Percentiles rank a stretch among this genome's conserved stretches.
Conservation (phyloP, 73 alveolate genomes). For the Chromera velia region DNA sequence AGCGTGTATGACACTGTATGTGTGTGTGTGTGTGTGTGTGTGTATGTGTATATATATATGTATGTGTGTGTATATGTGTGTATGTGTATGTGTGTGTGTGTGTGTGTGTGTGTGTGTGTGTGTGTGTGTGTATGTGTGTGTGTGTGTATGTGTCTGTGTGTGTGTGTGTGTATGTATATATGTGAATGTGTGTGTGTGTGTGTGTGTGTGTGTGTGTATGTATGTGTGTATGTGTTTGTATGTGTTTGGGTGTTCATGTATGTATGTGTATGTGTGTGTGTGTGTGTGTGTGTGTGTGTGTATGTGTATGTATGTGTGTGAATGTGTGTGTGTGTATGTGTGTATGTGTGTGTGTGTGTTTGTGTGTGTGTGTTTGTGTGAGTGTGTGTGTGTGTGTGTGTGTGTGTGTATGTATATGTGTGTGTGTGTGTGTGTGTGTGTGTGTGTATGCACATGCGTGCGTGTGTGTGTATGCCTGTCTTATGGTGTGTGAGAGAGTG, state of each 20-base stretch:
- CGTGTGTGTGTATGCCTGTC: not conserved
- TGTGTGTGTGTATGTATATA: not conserved
- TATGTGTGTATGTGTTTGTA: too few relatives aligned
- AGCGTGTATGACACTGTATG: too few relatives aligned
- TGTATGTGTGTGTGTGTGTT: too few relatives aligned
- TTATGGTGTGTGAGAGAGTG: not conserved
- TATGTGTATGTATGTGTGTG: not conserved
- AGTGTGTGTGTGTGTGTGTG: not conserved
- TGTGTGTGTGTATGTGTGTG: not conserved
- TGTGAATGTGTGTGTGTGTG: too few relatives aligned
- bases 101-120: not conserved
- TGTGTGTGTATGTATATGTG: not conserved
- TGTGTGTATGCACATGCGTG: not conserved
- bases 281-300: not conserved
- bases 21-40: too few relatives aligned
- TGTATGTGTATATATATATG: too few relatives aligned
- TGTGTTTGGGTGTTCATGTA: too few relatives aligned
- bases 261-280: not conserved
- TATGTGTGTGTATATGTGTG: not conserved
- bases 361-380: too few relatives aligned
- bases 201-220: not conserved
- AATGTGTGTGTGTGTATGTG: not conserved
- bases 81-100: not conserved
- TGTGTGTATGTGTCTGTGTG: not conserved
- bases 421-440: not conserved